Evolutionary conservation across 495 filamentous ascomycete genomes (phyloP), one percentile per base, ranked within the genome.

Genomic region (Penicillium bialowiezense): DNA sequence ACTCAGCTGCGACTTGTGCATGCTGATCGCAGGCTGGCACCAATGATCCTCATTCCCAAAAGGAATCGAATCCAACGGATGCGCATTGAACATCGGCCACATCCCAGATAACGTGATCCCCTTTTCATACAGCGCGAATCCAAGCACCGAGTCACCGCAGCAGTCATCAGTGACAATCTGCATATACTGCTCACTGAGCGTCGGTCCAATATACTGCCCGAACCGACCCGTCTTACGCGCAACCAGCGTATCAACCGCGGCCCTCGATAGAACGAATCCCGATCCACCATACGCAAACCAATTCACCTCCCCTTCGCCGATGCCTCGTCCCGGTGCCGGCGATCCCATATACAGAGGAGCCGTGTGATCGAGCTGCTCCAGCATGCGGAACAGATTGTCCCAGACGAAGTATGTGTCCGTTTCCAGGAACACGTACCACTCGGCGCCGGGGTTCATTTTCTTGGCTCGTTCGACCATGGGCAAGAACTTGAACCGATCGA

Each of bases 401-500:
- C 81, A 85, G n/a, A 83, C 67, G 26, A 81, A 55, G 52, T 83
- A 85, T 1, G 82, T 84, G 59, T 87, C 82, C 6, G 76, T 75
- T 52, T 85, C 82, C 40, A 82, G 71, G 52, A 85, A 85, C 24
- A 84, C 73, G 54, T 79, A 87, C 80, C 81, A 87, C 36, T 78
- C 71, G 15, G 68, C 72, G 2, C 69, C 62, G 18, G 79, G 79
- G 19, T 73, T 71, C 68, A 71, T 64, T 32, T 68, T 63, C 66
- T 76, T 80, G 12, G 80, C 76, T 36, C 77, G 62, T 50, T 81
- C 77, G 33, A 85, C 71, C 68, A 81, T 80, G 13, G 80, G 75
- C 18, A 87, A 58, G 51, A 85, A 85, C 65, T 85, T 87, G 69
- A 78, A 85, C 48, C 81, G 81, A 61, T 87, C 82, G 19, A 84